These are phyloP conservation scores for Aegilops bicornis DNA, from an alignment of 176 grass and related monocot genomes.

Conservation along the genomic window DNA sequence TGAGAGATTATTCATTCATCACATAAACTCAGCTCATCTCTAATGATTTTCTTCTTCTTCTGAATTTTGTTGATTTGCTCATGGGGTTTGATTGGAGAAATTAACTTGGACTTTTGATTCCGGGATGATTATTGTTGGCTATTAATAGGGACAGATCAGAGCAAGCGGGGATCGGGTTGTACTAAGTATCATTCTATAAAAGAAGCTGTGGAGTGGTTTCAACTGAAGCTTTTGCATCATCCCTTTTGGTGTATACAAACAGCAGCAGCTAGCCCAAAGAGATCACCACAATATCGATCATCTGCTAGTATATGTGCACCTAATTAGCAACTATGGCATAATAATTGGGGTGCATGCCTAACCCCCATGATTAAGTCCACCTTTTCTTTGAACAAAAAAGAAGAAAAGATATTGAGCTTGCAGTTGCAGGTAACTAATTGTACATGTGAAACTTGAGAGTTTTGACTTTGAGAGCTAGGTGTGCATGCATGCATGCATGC, in stretches of 20 bases:
- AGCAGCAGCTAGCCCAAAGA: background rate
- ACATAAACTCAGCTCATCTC: background rate
- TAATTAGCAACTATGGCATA: background rate
- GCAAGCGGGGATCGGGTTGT: background rate
- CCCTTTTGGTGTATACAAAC: background rate
- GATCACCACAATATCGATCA: background rate
- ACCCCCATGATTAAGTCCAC: background rate
- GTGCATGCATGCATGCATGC: no score
- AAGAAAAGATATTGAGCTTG: background rate
- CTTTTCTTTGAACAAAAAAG: background rate
- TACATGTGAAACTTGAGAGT: background rate
- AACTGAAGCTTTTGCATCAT: background rate
- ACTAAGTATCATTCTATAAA: background rate
- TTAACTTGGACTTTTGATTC: background rate
- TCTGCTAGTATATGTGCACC: background rate
- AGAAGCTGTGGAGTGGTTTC: background rate
- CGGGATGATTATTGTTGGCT: background rate
- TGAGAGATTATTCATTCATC: background rate
- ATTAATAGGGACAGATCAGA: background rate
- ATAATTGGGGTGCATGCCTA: slow-evolving; percentile 16
- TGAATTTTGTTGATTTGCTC: background rate
- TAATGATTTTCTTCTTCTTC: background rate
- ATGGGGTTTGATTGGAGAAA: background rate
- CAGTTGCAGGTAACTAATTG: background rate
- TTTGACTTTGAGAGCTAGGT: background rate